These are phyloP conservation scores for Cyclocybe cylindracea DNA, from an alignment of 768 basidiomycete species.

Conservation along the genomic window DNA sequence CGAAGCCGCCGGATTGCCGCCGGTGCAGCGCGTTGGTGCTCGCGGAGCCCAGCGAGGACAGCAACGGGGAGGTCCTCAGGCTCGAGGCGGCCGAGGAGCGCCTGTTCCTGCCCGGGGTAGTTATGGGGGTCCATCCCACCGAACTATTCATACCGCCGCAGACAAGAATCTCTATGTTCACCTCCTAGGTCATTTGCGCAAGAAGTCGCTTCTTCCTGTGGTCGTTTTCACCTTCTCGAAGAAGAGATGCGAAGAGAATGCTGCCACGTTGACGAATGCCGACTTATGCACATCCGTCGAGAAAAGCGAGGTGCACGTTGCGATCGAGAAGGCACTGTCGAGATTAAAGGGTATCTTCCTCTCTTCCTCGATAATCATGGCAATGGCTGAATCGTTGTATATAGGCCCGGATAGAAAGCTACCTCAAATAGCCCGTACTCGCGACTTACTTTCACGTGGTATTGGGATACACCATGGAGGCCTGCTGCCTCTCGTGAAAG, in stretches of 20 bases:
- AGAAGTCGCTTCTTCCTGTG: conserved; percentile 85
- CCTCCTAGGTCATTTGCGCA: conserved; percentile 82
- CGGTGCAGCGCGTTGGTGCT: conserved; percentile 82
- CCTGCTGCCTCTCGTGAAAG: conserved; percentile 94
- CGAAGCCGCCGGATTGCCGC: conserved; percentile 89
- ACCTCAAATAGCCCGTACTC: conserved; percentile 91
- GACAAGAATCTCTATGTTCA: conserved; percentile 97
- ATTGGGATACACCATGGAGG: conserved; percentile 99
- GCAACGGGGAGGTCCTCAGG: conserved; percentile 47
- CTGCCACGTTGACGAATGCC: conserved; percentile 80
- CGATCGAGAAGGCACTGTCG: conserved; percentile 88
- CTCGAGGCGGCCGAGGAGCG: conserved; percentile 42
- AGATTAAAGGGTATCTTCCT: conserved; percentile 75
- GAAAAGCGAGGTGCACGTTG: conserved; percentile 96
- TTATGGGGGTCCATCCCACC: conserved; percentile 43
- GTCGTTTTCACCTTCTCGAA: conserved; percentile 98
- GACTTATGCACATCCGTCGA: conserved; percentile 89
- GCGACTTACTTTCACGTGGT: conserved; percentile 85
- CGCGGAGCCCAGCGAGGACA: conserved; percentile 69
- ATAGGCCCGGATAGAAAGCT: conserved; percentile 88
- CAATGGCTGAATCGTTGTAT: conserved; percentile 4
- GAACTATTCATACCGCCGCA: conserved; percentile 64
- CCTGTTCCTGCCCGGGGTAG: conserved; percentile 35
- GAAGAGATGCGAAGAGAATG: conserved; percentile 96
- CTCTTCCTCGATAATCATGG: conserved; percentile 2